Percentiles rank a stretch among this genome's conserved stretches.
Evolutionary conservation across 2,329 filamentous ascomycete species (phyloP).

Genomic region (Sclerotinia subarctica): DNA sequence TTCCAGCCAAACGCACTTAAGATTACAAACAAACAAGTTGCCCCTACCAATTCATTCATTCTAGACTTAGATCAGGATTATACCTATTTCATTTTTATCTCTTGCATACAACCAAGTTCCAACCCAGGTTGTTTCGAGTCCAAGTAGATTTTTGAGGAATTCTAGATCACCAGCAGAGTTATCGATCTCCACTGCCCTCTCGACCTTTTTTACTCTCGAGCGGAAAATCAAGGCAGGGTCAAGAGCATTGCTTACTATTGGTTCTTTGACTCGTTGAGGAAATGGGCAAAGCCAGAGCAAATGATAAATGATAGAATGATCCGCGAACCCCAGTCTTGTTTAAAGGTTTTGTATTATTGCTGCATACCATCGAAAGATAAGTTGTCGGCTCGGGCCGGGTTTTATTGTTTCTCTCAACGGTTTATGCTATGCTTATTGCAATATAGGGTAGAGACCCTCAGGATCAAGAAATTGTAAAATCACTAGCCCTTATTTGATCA

Average conservation of each 20-base stretch:
- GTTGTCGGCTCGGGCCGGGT: slow-evolving; percentile 16
- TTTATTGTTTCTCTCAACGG: slow-evolving; percentile 11
- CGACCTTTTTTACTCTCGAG: not conserved
- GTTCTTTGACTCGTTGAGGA: not conserved
- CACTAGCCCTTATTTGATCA: too few species aligned
- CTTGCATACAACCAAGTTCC: slow-evolving; percentile 1
- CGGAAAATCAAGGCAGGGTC: slow-evolving; percentile 4
- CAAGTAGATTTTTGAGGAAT: not conserved
- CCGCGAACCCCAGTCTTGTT: not conserved
- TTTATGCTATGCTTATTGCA: not conserved
- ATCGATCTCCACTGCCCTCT: slow-evolving; percentile 6
- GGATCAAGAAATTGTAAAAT: not conserved
- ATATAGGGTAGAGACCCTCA: not conserved
- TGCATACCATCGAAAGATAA: slow-evolving; percentile 1
- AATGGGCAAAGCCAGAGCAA: not conserved
- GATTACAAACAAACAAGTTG: slow-evolving; percentile 6
- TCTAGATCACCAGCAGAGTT: slow-evolving; percentile 5
- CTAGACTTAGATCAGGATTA: not conserved
- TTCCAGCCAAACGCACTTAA: not conserved
- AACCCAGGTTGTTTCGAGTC: not conserved
- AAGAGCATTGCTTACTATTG: not conserved
- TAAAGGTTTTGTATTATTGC: not conserved
- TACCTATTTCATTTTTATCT: not conserved
- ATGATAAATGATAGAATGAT: not conserved
- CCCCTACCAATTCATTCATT: not conserved